Evolutionary conservation across 345 rosid species (phyloP).

Genomic region (Adansonia digitata): DNA sequence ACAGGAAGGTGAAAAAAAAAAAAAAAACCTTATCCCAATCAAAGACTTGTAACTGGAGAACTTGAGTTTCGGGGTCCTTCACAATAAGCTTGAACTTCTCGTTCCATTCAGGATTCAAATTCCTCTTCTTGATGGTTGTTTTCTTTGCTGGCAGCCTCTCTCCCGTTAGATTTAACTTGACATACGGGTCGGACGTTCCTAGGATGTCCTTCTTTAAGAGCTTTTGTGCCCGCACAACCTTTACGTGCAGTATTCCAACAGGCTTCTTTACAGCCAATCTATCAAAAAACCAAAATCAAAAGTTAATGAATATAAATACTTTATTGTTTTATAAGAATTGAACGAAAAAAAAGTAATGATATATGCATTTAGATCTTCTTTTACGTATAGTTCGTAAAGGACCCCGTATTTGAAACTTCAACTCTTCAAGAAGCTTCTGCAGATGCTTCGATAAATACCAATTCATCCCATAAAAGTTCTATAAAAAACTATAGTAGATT

Average conservation of each 20-base stretch:
- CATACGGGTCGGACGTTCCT: conserved; percentile 75
- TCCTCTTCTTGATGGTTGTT: conserved; percentile 67
- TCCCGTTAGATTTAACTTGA: conserved; percentile 57
- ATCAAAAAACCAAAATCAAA: conserved; percentile 4
- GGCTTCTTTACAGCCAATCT: conserved; percentile 67
- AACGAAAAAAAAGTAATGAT: background rate
- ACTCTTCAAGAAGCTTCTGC: background rate
- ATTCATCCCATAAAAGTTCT: background rate
- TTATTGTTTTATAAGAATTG: background rate
- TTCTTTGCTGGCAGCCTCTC: conserved; percentile 64
- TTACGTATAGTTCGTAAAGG: background rate
- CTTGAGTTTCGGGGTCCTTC: conserved; percentile 60
- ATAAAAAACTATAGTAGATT: background rate
- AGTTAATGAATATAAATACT: background rate
- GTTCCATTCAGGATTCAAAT: conserved; percentile 78
- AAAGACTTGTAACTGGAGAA: conserved; percentile 58
- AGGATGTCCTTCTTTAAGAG: conserved; percentile 60
- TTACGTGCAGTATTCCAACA: conserved; percentile 67
- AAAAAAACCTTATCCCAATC: conserved; percentile 89
- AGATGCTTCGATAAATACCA: background rate
- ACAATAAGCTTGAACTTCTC: conserved; percentile 69
- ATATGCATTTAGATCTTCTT: background rate
- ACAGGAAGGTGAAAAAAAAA: background rate
- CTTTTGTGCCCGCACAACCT: conserved; percentile 54
- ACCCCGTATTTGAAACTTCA: background rate